Base-by-base conservation (phyloP, 1,139 yeast genomes). In the Scheffersomyces cryptocercus region DNA sequence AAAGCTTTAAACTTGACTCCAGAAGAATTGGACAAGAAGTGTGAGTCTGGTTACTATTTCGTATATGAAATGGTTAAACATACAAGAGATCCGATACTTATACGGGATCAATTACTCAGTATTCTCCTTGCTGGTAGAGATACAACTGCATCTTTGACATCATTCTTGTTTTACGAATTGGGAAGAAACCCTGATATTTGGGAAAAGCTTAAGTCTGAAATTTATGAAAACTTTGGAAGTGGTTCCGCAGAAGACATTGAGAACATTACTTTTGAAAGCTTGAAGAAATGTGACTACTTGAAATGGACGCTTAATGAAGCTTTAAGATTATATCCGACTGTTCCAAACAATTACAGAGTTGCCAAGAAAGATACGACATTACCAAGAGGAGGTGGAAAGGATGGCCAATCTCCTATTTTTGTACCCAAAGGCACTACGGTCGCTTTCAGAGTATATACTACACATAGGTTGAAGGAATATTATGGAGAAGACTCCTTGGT, bases 81-180 rank as follows among this genome's bases (percentile, higher is more conserved):
- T 48, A 74, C 81, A 1, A 64, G 70, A 39, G 73, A 77, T 51
- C 77, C 76, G 9, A 58, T 51, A 29, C 60, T 67, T n/a, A 65
- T 77, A 47, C 64, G 80, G 37, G 78, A 75, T 51, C 81, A 77
- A 55, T 63, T 73, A 13, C 59, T 77, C 48, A 75, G 74, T 46
- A 70, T 77, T 46, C 55, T 77, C 38, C 57, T 77, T 13, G 82
- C 82, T 14, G 81, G 80, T n/a, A 64, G 82, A 50, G 81, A 77
- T 55, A 77, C 83, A 35, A 78, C 82, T n/a, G 82, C 82, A 0
- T 73, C 76, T 0, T 59, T 75, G 29, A 66, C 77, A 39, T 68
- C 77, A 6, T 77, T 72, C 58, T 50, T 65, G n/a, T 62, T 76
- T 39, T 73, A 60, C 50, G 73, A 73, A 49, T 60, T 76, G 38